Evolutionary conservation across 768 basidiomycete genomes (phyloP), one percentile per base, ranked within the genome.

Genomic region (Trametes sanguinea): DNA sequence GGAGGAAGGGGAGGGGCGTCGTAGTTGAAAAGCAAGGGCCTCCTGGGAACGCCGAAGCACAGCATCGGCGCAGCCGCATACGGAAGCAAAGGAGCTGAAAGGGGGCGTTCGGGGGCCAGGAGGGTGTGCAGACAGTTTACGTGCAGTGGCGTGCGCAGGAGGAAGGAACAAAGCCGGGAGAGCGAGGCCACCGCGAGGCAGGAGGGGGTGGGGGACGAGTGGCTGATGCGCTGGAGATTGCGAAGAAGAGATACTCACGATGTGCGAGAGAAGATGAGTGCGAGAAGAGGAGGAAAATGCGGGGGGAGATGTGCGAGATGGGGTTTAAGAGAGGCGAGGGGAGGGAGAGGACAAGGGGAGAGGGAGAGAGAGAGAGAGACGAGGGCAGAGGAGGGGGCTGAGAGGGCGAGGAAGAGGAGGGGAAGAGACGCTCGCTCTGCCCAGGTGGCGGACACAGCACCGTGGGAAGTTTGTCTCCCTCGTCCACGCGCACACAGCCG

Each of bases 311-410:
- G 39, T 14, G 55, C 48, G 27, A 52, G 42, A 22, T 22, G 22
- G 51, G 44, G 44, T 43, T 48, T 47, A 52, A 57, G 60, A 55
- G 61, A 51, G 58, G 54, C 22, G 22, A 22, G 22, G 22, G 22
- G 22, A 22, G 22, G 22, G 22, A 22, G 22, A 22, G 22, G 48
- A 44, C 68, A 67, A 65, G 48, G n/a, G 16, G 59, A 55, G 22
- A 54, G 37, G 55, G 51, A 40, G 48, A 22, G 39, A 53, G 63
- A 59, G 60, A 59, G 55, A 54, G 51, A 37, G 64, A 63, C 63
- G 66, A 66, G 63, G 65, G 68, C 65, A 71, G 71, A 61, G 65
- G 59, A 63, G 60, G 72, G 68, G 68, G 62, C 52, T 65, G 63
- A 67, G 68, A 62, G 64, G 65, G 56, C 63, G 69, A 65, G 67